Conservation (phyloP, 164 flowering plant genomes). For the Aristolochia californica region DNA sequence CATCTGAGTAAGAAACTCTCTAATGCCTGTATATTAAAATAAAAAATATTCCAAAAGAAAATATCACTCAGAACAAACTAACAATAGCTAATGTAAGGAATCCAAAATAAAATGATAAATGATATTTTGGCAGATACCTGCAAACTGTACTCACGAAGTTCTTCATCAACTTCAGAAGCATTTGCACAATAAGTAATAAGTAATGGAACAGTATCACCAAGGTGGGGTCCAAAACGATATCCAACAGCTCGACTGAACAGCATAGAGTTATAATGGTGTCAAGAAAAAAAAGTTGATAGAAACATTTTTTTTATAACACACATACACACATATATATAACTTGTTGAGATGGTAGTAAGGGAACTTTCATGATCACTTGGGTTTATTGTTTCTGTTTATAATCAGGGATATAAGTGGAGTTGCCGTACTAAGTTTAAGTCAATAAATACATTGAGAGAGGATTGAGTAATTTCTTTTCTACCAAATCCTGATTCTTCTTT, state of each 20-base stretch:
- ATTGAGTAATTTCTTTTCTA: no score
- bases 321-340: no score
- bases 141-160: slow-evolving; percentile 96
- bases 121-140: slow-evolving; percentile 44
- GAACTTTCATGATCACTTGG: no score
- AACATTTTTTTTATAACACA: no score
- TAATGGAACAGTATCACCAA: slow-evolving; percentile 80
- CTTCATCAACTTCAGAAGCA: slow-evolving; percentile 97
- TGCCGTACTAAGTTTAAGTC: no score
- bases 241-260: slow-evolving; percentile 88
- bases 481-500: no score
- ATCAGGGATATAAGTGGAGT: no score
- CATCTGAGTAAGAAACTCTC: slow-evolving; percentile 93
- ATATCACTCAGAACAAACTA: background rate
- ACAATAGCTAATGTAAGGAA: background rate
- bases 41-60: background rate
- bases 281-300: no score
- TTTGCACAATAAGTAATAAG: slow-evolving; percentile 70
- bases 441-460: no score
- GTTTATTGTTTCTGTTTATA: no score
- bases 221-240: slow-evolving; percentile 95
- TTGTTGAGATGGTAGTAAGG: no score
- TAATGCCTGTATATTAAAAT: slow-evolving; percentile 52
- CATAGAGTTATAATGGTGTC: no score
- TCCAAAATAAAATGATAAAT: background rate